Evolutionary conservation across 2,329 filamentous ascomycete species (phyloP).

Genomic region (Passalora sequoiae): DNA sequence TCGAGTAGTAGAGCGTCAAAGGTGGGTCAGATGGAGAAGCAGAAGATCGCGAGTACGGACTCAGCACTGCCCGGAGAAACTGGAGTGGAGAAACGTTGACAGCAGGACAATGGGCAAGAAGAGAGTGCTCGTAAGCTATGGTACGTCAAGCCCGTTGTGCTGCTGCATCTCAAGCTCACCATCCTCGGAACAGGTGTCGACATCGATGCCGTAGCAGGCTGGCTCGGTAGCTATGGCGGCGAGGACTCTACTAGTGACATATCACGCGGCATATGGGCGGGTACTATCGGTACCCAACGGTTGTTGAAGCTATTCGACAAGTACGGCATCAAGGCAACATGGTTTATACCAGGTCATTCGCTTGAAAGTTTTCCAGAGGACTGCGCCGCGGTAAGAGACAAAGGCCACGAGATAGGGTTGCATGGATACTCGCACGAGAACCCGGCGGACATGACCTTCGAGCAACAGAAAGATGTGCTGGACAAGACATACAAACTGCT

Average conservation of each 20-base stretch:
- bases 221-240: no score
- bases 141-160: no score
- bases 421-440: conserved; percentile 50
- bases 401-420: conserved; percentile 50
- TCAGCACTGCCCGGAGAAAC: neutral
- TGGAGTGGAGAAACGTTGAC: no score
- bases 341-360: conserved; percentile 58
- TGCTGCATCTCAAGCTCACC: conserved; percentile 24
- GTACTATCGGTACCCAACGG: no score
- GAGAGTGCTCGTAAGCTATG: conserved; percentile 25
- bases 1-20: neutral
- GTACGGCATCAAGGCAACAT: conserved; percentile 51
- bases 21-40: neutral
- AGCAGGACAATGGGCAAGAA: conserved; percentile 23
- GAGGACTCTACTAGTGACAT: no score
- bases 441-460: conserved; percentile 42
- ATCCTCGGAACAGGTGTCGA: no score
- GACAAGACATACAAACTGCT: conserved; percentile 45
- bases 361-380: conserved; percentile 54
- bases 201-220: no score
- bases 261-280: no score
- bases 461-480: conserved; percentile 49
- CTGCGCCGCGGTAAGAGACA: conserved; percentile 47
- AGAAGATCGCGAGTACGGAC: neutral
- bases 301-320: conserved; percentile 52